Base-by-base conservation (phyloP, 225 moss, liverwort and hornwort genomes). In the Pseudoscleropodium purum region DNA sequence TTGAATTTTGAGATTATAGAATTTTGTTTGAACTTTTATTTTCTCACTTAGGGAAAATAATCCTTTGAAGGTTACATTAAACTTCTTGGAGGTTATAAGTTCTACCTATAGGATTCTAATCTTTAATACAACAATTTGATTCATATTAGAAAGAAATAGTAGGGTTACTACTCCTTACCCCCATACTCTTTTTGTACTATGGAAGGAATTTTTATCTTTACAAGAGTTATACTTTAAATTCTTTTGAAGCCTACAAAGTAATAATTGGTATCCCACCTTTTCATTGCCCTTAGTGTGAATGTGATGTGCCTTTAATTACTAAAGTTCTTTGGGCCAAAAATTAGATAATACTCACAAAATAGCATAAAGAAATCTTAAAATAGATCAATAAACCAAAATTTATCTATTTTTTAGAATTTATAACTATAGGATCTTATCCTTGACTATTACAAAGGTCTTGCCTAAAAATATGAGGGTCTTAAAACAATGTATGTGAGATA, bases 21-120 rank as follows among this genome's bases (percentile, higher is more conserved):
- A 68, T 37, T 68, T 37, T 37, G 6, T 11, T 0, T 23, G 21
- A 68, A 3, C 14, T 52, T 68, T 68, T 6, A 37, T 20, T 68
- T 21, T 23, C 2, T 6, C 1, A 24, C 4, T 69, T n/a, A 54
- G 7, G 13, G 1, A 12, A n/a, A 11, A n/a, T 2, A 13, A 69
- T 69, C 7, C 13, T n/a, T 23, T 13, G 20, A 6, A n/a, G 3
- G 10, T 21, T 69, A n/a, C 7, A 69, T 2, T n/a, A 69, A 21
- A 67, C 7, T 7, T 69, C 13, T n/a, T 69, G 23, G 69, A 69
- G n/a, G 69, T 69, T n/a, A 69, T 6, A n/a, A n/a, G 11, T n/a
- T 69, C 23, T n/a, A 52, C 52, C 14, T 52, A 69, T 1, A n/a
- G 4, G 13, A n/a, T n/a, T 68, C n/a, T 68, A 20, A 21, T 67